phyloP scores from a whole-genome alignment of 2,329 filamentous ascomycete genomes.

The Emmonsiellopsis sp. region DNA sequence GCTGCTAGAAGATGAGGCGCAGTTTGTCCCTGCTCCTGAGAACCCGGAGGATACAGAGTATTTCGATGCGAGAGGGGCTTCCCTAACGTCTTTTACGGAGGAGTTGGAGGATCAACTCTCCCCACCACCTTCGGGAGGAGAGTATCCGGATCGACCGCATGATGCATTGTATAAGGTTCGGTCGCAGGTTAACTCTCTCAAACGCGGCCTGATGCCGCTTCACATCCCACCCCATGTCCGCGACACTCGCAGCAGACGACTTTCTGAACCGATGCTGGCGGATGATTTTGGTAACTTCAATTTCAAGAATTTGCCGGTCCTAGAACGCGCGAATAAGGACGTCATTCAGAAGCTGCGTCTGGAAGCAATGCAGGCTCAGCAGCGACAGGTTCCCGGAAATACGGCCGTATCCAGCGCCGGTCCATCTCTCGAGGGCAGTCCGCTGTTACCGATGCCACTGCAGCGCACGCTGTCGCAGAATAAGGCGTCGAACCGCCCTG shows the following conservation, averaged over 20 bases:
- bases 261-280: conserved; percentile 78
- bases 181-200: conserved; percentile 76
- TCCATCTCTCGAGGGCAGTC: conserved; percentile 72
- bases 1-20: conserved; percentile 85
- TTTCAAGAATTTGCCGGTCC: conserved; percentile 92
- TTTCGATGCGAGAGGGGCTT: conserved; percentile 86
- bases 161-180: conserved; percentile 86
- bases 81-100: conserved; percentile 82
- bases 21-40: conserved; percentile 85
- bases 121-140: conserved; percentile 59
- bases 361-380: conserved; percentile 68
- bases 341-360: conserved; percentile 93
- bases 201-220: conserved; percentile 85
- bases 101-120: conserved; percentile 86
- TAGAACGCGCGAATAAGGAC: conserved; percentile 98
- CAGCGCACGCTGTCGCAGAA: conserved; percentile 76
- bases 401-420: conserved; percentile 46
- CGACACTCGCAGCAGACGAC: conserved; percentile 73
- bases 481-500: conserved; percentile 66
- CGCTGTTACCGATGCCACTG: conserved; percentile 66
- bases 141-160: conserved; percentile 84
- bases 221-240: conserved; percentile 95
- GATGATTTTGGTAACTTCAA: conserved; percentile 96
- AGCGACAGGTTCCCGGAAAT: conserved; percentile 35
- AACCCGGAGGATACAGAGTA: conserved; percentile 98